Evolutionary conservation across 2,329 filamentous ascomycete species (phyloP).

Genomic region (Hypoxylon sp.): DNA sequence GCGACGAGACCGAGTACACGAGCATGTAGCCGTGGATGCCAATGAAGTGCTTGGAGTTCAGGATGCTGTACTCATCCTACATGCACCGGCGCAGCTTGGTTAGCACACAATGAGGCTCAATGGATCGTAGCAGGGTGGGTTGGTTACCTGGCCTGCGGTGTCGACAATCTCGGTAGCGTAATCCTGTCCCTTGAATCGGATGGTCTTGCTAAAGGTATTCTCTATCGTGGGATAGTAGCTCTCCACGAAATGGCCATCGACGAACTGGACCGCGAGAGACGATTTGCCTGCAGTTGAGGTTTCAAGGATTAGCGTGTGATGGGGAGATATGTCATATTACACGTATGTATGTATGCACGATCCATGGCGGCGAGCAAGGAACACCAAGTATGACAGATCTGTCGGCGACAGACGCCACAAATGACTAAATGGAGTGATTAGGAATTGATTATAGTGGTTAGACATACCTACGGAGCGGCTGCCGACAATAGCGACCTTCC

Average conservation of each 20-base stretch:
- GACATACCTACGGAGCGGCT: slow-evolving; percentile 83
- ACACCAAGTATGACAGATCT: slow-evolving; percentile 6
- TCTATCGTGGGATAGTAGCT: slow-evolving; percentile 99
- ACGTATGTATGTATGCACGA: slow-evolving; percentile 20
- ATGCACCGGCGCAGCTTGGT: slow-evolving; percentile 32
- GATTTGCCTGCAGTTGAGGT: slow-evolving; percentile 81
- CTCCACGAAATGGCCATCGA: slow-evolving; percentile 98
- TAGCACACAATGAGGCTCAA: slow-evolving; percentile 21
- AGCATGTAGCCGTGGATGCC: slow-evolving; percentile 99
- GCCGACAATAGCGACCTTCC: slow-evolving; percentile 87
- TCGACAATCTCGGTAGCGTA: slow-evolving; percentile 98
- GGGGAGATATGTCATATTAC: slow-evolving; percentile 28
- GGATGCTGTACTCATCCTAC: slow-evolving; percentile 97
- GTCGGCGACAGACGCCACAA: neutral
- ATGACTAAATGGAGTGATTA: neutral
- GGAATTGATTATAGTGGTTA: neutral
- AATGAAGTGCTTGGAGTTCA: slow-evolving; percentile 99
- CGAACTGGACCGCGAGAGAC: slow-evolving; percentile 95
- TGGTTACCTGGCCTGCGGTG: slow-evolving; percentile 88
- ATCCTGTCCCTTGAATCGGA: slow-evolving; percentile 92
- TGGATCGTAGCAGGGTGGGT: neutral
- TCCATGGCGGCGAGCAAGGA: slow-evolving; percentile 19
- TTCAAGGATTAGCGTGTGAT: slow-evolving; percentile 29
- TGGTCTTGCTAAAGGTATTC: slow-evolving; percentile 97
- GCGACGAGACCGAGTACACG: slow-evolving; percentile 95